Evolutionary conservation across 805 yeast genomes (phyloP).

Genomic region (Kregervanrija delftensis): DNA sequence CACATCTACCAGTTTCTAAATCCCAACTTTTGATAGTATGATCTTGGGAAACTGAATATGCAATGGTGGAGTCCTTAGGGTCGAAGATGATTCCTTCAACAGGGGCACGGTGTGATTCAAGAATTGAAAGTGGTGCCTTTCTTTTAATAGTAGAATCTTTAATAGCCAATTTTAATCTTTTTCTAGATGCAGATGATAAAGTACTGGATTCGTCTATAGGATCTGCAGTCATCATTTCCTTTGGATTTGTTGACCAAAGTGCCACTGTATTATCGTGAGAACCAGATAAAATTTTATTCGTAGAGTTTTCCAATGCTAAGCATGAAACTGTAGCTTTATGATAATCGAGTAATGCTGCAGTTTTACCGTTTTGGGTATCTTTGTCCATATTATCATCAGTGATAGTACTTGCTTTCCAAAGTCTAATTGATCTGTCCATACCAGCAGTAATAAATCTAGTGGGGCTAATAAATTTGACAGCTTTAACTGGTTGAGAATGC

Average conservation of each 20-base stretch:
- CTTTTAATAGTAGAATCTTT: conserved; percentile 71
- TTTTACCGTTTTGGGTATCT: conserved; percentile 49
- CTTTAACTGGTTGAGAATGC: conserved; percentile 80
- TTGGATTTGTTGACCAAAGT: conserved; percentile 81
- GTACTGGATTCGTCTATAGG: conserved; percentile 28
- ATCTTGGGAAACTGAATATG: conserved; percentile 92
- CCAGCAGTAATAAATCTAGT: conserved; percentile 79
- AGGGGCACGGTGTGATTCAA: conserved; percentile 80
- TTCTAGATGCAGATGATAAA: conserved; percentile 73
- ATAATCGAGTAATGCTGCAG: conserved; percentile 81
- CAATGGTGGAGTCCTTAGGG: conserved; percentile 66
- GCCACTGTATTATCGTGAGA: conserved; percentile 76
- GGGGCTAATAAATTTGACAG: conserved; percentile 72
- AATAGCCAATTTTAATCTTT: conserved; percentile 77
- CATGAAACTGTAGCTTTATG: conserved; percentile 85
- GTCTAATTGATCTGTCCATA: conserved; percentile 78
- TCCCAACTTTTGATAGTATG: conserved; percentile 97
- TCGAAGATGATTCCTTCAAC: conserved; percentile 83
- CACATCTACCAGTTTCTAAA: conserved; percentile 73
- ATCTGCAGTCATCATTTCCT: conserved; percentile 67
- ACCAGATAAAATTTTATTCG: conserved; percentile 71
- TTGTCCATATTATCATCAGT: conserved; percentile 39
- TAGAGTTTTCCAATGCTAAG: conserved; percentile 48
- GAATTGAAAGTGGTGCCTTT: conserved; percentile 70
- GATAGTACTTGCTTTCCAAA: conserved; percentile 67